Base-by-base conservation (phyloP, 1,284 basidiomycete species). In the Moesziomyces parantarcticus region DNA sequence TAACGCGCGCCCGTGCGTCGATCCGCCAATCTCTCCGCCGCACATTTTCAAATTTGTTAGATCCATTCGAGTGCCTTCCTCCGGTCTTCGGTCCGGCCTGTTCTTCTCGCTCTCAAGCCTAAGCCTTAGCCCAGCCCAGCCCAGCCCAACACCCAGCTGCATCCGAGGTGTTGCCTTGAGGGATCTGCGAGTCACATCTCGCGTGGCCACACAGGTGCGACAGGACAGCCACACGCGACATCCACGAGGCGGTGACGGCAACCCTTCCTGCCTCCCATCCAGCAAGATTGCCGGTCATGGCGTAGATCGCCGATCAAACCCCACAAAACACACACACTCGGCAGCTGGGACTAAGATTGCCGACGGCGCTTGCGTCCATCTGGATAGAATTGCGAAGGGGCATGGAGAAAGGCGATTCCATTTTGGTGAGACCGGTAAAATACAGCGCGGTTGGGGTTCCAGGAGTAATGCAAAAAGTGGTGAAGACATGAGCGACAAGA, bases 1-100 rank as follows among this genome's bases (percentile, higher is more conserved):
- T 56, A 56, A 56, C 25, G 36, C 25, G n/a, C n/a, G 29, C 29
- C 29, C 29, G 29, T 32, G 29, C 29, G 29, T 32, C 29, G 10
- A 32, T 11, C 29, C 7, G 29, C 29, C 29, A 32, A 6, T 5
- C 36, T 39, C 6, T 39, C 36, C 14, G 36, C 36, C 14, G 36
- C 18, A 4, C 16, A 39, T 16, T 39, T 5, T 11, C 29, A 2
- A n/a, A 18, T 5, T 1, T 39, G 18, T 39, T 18, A 39, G 14
- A 18, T 39, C 14, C 5, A 32, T 32, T 5, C 11, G 5, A 18
- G 3, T 6, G 7, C 7, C 16, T 8, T 13, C 18, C 36, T 39
- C 36, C 36, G 36, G 36, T 18, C 36, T 4, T 16, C 36, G 36
- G 36, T 39, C 36, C 36, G 36, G 36, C 14, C 16, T 18, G 16